These are phyloP conservation scores for Cyberlindnera subsufficiens DNA, from an alignment of 805 yeast genomes.

Conservation along the genomic window DNA sequence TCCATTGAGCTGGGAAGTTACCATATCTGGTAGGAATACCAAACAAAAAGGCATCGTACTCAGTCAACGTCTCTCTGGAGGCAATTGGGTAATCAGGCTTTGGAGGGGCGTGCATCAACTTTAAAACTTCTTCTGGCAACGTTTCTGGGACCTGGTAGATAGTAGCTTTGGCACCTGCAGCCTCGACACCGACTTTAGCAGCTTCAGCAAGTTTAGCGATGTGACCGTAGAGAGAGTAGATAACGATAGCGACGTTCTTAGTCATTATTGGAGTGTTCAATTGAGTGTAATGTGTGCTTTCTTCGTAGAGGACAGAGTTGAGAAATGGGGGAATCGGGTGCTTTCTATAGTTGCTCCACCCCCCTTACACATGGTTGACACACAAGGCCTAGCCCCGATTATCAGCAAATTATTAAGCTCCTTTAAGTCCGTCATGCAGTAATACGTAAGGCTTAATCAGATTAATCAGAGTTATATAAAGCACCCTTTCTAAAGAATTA, in stretches of 20 bases:
- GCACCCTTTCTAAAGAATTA: neutral
- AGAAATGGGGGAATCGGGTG: too few relatives aligned
- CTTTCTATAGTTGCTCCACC: neutral
- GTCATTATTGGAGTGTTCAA: neutral
- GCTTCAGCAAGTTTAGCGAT: conserved; percentile 61
- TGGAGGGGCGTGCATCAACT: conserved; percentile 57
- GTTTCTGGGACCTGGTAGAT: conserved; percentile 80
- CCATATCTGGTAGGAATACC: conserved; percentile 80
- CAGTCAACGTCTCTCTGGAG: conserved; percentile 42
- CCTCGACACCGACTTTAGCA: conserved; percentile 59
- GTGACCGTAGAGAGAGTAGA: conserved; percentile 81
- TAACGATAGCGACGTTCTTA: conserved; percentile 39
- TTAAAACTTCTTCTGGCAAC: conserved; percentile 52
- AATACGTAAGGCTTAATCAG: too few relatives aligned
- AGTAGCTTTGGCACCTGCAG: conserved; percentile 63
- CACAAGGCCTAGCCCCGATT: too few relatives aligned
- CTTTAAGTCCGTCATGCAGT: too few relatives aligned
- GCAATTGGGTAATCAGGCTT: conserved; percentile 54
- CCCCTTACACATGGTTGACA: too few relatives aligned
- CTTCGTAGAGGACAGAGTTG: too few relatives aligned
- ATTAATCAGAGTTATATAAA: too few relatives aligned
- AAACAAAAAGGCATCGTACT: conserved; percentile 65
- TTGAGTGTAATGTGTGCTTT: too few relatives aligned
- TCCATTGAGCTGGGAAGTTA: conserved; percentile 66
- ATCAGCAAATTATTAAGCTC: too few relatives aligned